Conservation (phyloP, 2,329 filamentous ascomycete species). For the Colletotrichum plurivorum region DNA sequence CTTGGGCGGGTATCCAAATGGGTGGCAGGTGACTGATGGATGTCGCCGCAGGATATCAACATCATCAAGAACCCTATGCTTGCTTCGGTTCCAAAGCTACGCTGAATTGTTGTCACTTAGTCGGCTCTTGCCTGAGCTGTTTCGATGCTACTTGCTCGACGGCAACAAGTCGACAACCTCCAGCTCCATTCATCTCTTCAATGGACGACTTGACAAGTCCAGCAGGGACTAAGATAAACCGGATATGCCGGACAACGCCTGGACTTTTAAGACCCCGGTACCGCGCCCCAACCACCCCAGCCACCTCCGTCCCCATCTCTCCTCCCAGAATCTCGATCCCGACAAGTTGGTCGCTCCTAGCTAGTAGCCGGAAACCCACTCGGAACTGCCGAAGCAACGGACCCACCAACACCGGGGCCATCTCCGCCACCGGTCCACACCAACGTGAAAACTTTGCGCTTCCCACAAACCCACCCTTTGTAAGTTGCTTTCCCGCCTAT, state of each 20-base stretch:
- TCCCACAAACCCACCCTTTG: neutral
- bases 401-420: neutral
- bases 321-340: neutral
- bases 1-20: too few species aligned
- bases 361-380: neutral
- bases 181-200: too few species aligned
- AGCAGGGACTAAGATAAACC: neutral
- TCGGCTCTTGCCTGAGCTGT: too few species aligned
- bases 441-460: slow-evolving; percentile 22
- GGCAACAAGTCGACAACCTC: too few species aligned
- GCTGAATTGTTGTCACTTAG: too few species aligned
- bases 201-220: too few species aligned
- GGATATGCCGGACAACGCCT: neutral
- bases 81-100: too few species aligned
- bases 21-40: too few species aligned
- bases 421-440: slow-evolving; percentile 11
- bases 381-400: neutral
- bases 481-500: rapidly evolving
- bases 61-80: too few species aligned
- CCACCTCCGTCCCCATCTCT: neutral
- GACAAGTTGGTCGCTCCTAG: neutral
- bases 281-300: neutral
- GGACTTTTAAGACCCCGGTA: neutral
- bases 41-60: too few species aligned
- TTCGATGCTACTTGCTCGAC: too few species aligned